A percentile compares a stretch with the other conserved stretches of the same genome.
Evolutionary conservation across 331 rosid genomes (phyloP).

Genomic region (Pyrus hybrid): DNA sequence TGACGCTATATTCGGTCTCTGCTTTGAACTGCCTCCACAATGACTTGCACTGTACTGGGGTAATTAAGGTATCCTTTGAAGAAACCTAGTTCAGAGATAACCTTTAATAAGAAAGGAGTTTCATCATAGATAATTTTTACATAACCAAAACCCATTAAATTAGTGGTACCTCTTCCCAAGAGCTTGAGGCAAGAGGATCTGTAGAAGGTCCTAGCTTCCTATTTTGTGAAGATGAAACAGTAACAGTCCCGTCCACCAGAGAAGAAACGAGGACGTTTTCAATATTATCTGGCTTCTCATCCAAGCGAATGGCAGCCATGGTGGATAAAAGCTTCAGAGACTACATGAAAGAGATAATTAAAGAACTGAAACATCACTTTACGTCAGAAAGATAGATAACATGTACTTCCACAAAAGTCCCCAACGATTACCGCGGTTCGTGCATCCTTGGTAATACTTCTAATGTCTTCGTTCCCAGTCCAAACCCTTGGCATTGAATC

Average conservation of each 20-base stretch:
- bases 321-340: constrained; percentile 69
- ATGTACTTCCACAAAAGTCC: background rate
- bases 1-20: constrained; percentile 67
- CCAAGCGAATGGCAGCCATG: constrained; percentile 81
- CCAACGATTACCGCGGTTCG: constrained; percentile 48
- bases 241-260: constrained; percentile 42
- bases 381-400: background rate
- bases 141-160: constrained; percentile 9
- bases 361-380: constrained; percentile 1
- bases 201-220: constrained; percentile 25
- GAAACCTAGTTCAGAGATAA: constrained; percentile 41
- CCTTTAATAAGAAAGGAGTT: constrained; percentile 4
- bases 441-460: constrained; percentile 67
- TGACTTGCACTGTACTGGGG: constrained; percentile 83
- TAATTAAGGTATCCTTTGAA: constrained; percentile 46
- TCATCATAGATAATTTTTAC: background rate
- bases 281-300: constrained; percentile 70
- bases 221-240: constrained; percentile 38
- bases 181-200: constrained; percentile 77
- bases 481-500: constrained; percentile 89
- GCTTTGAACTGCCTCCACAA: constrained; percentile 86
- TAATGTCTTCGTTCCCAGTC: constrained; percentile 86
- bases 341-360: constrained; percentile 35
- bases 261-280: constrained; percentile 42
- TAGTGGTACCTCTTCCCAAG: constrained; percentile 81